Conservation (phyloP, 1,284 basidiomycete genomes). For the Sporisorium exsertum region DNA sequence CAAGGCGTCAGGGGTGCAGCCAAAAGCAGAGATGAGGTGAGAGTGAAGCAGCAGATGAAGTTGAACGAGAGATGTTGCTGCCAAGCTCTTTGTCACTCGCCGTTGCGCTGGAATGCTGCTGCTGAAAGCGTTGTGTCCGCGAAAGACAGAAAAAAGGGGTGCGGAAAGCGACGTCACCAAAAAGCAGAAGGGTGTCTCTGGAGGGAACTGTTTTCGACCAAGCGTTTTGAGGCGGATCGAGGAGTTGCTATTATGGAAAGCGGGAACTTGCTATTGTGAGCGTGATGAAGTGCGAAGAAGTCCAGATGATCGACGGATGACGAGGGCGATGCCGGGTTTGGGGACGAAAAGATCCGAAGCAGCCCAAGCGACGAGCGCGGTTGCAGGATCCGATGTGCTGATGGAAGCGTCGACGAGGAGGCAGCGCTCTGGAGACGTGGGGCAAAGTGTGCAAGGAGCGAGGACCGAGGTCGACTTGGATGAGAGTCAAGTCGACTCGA, state of each 20-base stretch:
- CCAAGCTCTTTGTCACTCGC: not conserved
- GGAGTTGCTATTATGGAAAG: not conserved
- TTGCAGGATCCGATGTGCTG: no score
- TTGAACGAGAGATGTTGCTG: not conserved
- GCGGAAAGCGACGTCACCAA: not conserved
- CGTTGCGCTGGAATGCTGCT: not conserved
- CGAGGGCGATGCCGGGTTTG: not conserved
- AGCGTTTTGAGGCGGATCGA: no score
- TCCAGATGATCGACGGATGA: not conserved
- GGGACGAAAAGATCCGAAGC: no score
- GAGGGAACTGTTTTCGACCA: no score
- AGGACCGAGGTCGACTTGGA: no score
- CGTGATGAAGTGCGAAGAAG: not conserved
- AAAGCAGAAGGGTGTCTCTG: not conserved
- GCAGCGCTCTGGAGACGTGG: no score
- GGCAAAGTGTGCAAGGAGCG: no score
- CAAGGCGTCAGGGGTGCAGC: slow-evolving; percentile 12
- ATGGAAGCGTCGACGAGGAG: no score
- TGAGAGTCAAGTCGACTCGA: no score
- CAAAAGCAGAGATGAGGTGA: not conserved
- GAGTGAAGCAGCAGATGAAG: not conserved
- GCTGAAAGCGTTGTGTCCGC: not conserved
- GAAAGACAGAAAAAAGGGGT: not conserved
- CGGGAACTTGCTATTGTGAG: not conserved
- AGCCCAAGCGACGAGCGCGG: no score